Conservation (phyloP, 768 basidiomycete species). For the Paxillus rubicundulus region DNA sequence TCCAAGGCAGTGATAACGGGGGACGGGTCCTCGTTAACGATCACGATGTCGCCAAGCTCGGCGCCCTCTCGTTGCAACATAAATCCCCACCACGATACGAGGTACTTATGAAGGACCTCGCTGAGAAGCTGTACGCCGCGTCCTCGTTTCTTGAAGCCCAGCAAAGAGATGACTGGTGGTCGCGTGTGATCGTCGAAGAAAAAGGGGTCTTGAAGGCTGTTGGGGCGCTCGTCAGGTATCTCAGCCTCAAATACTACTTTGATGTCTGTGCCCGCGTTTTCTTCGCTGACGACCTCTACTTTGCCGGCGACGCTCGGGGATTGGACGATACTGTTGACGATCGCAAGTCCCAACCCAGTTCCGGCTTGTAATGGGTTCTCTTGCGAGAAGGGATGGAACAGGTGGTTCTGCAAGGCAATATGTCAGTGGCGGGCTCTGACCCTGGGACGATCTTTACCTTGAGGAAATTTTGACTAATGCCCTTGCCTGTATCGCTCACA, state of each 20-base stretch:
- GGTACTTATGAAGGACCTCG: slow-evolving; percentile 60
- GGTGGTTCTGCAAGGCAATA: slow-evolving; percentile 60
- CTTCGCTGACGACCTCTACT: slow-evolving; percentile 91
- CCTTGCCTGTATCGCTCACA: slow-evolving; percentile 91
- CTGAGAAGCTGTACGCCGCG: slow-evolving; percentile 68
- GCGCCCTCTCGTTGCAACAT: slow-evolving; percentile 39
- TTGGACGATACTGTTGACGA: slow-evolving; percentile 88
- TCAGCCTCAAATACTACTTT: slow-evolving; percentile 82
- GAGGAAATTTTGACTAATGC: slow-evolving; percentile 90
- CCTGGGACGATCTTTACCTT: slow-evolving; percentile 47
- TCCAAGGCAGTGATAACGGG: slow-evolving; percentile 57
- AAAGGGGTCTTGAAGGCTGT: slow-evolving; percentile 46
- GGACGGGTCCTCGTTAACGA: slow-evolving; percentile 76
- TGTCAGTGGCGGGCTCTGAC: background rate
- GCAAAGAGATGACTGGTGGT: slow-evolving; percentile 59
- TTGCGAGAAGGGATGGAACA: slow-evolving; percentile 97
- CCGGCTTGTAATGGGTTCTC: slow-evolving; percentile 93
- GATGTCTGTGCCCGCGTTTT: slow-evolving; percentile 88
- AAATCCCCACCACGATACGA: slow-evolving; percentile 78
- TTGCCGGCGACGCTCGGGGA: slow-evolving; percentile 86
- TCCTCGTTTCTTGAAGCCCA: slow-evolving; percentile 66
- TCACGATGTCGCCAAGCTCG: slow-evolving; percentile 65
- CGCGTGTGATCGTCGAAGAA: slow-evolving; percentile 38
- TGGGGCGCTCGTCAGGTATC: slow-evolving; percentile 38
- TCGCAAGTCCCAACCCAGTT: slow-evolving; percentile 91